Conservation (phyloP, 1,139 yeast species). For the Magnusiomyces magnusii region DNA sequence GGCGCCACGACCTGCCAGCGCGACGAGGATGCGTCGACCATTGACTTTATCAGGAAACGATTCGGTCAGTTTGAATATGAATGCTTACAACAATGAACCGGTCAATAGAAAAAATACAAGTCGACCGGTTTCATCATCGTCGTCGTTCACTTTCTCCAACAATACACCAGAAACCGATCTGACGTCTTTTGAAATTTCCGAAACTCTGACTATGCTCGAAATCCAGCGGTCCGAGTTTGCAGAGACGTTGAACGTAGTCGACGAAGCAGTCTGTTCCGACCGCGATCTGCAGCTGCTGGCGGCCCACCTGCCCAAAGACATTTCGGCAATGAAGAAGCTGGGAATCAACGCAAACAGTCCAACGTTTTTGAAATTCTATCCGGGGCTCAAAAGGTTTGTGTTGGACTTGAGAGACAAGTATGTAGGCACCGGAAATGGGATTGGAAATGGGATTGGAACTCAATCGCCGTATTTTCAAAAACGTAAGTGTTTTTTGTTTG, state of each 20-base stretch:
- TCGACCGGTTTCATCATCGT: neutral
- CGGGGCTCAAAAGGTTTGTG: neutral
- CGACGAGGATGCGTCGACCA: too few species aligned
- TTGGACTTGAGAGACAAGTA: neutral
- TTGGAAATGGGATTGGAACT: neutral
- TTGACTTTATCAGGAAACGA: too few species aligned
- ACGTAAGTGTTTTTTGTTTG: neutral
- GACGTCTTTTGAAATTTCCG: neutral
- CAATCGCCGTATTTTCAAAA: neutral
- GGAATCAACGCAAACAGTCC: neutral
- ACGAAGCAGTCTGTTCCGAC: neutral
- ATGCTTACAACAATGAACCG: neutral
- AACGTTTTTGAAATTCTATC: neutral
- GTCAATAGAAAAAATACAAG: neutral
- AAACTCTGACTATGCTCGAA: neutral
- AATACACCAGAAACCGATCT: neutral
- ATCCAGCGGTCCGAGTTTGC: neutral
- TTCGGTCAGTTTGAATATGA: too few species aligned
- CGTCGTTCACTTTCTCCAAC: neutral
- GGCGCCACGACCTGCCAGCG: neutral
- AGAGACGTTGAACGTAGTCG: neutral
- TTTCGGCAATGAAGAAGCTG: neutral
- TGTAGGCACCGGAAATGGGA: neutral
- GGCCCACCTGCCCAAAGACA: neutral
- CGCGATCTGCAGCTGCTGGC: neutral